Conservation (phyloP, 2,329 filamentous ascomycete species). For the Phialophora verrucosa region DNA sequence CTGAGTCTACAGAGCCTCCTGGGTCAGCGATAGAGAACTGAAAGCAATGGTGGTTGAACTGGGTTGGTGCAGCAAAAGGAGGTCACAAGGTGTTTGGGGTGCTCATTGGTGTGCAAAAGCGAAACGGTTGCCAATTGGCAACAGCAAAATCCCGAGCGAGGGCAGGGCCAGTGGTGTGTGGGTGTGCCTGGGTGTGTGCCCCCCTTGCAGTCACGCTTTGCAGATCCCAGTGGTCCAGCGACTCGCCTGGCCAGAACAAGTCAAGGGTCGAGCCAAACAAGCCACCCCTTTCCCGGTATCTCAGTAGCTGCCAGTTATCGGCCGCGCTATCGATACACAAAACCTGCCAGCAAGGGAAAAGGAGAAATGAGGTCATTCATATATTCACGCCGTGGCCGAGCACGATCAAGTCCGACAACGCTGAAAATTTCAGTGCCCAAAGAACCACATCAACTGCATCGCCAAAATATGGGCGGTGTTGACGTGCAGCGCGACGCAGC, state of each 20-base stretch:
- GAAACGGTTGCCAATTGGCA: constrained; percentile 15
- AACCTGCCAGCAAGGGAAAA: constrained; percentile 13
- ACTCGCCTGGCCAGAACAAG: constrained; percentile 18
- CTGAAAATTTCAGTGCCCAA: constrained; percentile 24
- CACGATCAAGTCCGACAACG: constrained; percentile 6
- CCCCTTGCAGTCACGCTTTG: constrained; percentile 9
- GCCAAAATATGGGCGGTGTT: constrained; percentile 25
- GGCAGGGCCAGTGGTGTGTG: constrained; percentile 13
- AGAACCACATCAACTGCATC: constrained; percentile 25
- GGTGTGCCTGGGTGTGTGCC: neutral
- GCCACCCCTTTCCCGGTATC: constrained; percentile 9
- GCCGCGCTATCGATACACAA: constrained; percentile 35
- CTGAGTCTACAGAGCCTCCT: constrained; percentile 29
- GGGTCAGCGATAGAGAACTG: constrained; percentile 24
- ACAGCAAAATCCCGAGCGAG: constrained; percentile 12
- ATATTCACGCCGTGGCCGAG: neutral
- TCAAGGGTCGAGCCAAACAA: constrained; percentile 13
- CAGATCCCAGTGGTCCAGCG: constrained; percentile 22
- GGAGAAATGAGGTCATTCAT: constrained; percentile 23
- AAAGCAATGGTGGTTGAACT: constrained; percentile 8
- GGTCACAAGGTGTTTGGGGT: constrained; percentile 33
- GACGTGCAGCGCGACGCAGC: constrained; percentile 20
- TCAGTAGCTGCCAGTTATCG: constrained; percentile 27
- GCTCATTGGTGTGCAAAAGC: constrained; percentile 22
- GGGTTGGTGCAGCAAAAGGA: constrained; percentile 29